These are phyloP conservation scores for Chaetomiaceae sp. DNA, from an alignment of 2,329 filamentous ascomycete genomes.

Conservation along the genomic window DNA sequence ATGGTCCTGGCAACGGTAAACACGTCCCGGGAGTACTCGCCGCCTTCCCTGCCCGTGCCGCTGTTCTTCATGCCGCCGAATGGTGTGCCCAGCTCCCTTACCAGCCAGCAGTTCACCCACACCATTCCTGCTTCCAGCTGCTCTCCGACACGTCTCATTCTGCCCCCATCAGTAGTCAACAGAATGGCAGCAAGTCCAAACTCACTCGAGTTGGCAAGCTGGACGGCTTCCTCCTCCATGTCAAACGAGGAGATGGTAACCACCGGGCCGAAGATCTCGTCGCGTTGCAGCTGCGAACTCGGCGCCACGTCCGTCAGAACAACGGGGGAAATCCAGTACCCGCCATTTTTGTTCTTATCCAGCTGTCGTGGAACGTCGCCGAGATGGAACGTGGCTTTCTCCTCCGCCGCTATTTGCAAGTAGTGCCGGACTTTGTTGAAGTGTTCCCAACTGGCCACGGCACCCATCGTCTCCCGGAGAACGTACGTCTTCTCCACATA, in stretches of 20 bases:
- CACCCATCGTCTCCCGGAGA: constrained; percentile 23
- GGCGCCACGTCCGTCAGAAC: constrained; percentile 24
- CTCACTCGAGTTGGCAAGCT: constrained; percentile 27
- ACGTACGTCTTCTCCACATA: constrained; percentile 23
- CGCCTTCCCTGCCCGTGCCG: constrained; percentile 29
- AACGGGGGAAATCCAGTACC: constrained; percentile 28
- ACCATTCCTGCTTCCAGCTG: constrained; percentile 29
- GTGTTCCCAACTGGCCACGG: constrained; percentile 27
- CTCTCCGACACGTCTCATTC: constrained; percentile 29
- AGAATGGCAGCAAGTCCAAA: constrained; percentile 29
- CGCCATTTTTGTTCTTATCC: constrained; percentile 11
- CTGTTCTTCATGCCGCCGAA: constrained; percentile 32
- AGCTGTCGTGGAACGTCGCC: constrained; percentile 20
- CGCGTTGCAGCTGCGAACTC: constrained; percentile 28
- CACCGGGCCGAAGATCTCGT: constrained; percentile 40
- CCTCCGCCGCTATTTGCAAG: constrained; percentile 21
- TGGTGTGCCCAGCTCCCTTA: constrained; percentile 29
- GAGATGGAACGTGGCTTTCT: constrained; percentile 23
- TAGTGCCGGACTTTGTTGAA: constrained; percentile 27
- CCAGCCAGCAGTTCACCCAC: constrained; percentile 32
- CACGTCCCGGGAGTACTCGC: constrained; percentile 30
- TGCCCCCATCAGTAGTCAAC: constrained; percentile 27
- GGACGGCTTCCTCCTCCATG: constrained; percentile 24
- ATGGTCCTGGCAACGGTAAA: constrained; percentile 30
- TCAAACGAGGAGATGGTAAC: constrained; percentile 35